Base-by-base conservation (phyloP, 106 monocot species). In the Apostasia shenzhenica region DNA sequence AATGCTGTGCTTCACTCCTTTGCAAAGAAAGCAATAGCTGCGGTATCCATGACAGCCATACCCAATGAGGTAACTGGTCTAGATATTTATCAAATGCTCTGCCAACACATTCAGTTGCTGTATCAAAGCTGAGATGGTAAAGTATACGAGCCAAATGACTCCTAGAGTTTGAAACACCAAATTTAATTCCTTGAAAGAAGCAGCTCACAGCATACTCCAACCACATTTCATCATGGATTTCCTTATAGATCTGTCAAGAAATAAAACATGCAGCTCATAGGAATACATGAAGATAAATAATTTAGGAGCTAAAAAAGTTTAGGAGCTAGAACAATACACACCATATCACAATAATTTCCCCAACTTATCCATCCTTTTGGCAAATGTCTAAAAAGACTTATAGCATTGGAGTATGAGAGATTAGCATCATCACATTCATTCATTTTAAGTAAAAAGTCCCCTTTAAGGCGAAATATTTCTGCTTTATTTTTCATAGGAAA, bases 11-110 rank as follows among this genome's bases (percentile, higher is more conserved):
- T 75, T 99, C 99, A 70, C 76, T 83, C 77, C 99, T 87, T 73
- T 99, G 99, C 67, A 99, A 79, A 61, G 99, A 99, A 38, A 99
- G 87, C 52, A 99, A 70, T 3, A 99, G 76, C 76, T 99, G 99
- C 62, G 99, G 99, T 61, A 99, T 99, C 90, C 92, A 99, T 55
- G 99, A 90, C 78, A 99, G 99, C 99, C 99, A 99, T 66, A 93
- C 92, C 99, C 99, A 99, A 74, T 99, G 89, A 26, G 99, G 99
- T 61, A 99, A 70, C 68, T 99, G 99, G 69, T 99, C 99, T 70
- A 99, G 61, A 81, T 85, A 92, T 77, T 99, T 99, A 66, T 83
- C 93, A 74, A 99, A 90, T 61, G 87, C 72, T 75, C 77, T 86
- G 49, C 99, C 99, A 5, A 93, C 99, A 49, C 90, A 83, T 78